Evolutionary conservation across 805 yeast species (phyloP), one percentile per base, ranked within the genome.

Genomic region (Wickerhamiella kazuoi): DNA sequence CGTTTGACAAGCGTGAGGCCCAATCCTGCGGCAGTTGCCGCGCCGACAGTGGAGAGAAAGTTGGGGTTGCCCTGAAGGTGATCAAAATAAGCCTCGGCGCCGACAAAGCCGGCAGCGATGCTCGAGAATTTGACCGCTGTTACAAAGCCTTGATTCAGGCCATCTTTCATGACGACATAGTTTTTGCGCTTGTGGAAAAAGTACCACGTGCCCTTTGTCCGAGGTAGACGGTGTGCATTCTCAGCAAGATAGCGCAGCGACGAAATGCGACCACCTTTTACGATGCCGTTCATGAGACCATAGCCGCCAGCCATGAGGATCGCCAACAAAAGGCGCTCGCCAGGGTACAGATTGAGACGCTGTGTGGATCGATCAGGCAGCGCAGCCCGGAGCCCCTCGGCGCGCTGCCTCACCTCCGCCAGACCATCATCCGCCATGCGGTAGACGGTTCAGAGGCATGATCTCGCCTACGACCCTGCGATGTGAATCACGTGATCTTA

Each of bases 101-200:
- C 71, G 48, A 80, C 74, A 45, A 72, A 67, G 4, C 64, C 49
- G 0, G 68, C 60, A 2, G 73, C 68, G 2, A 71, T 62, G 0
- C 54, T 34, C 1, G 72, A 60, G 38, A 65, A 61, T 48, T 64
- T 68, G 15, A 48, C 45, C 39, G 64, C 68, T 8, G 61, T 61
- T 29, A 50, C 54, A n/a, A 67, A 47, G 0, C 77, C 84, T 6
- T 47, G 39, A 16, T 59, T 60, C 45, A 72, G 57, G 1, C 80
- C 81, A 21, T 63, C 62, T 41, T 69, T 63, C 28, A 78, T 56
- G 57, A 81, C 72, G 23, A 77, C 79, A 55, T 79, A 79, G 56
- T 79, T 78, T 60, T 80, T 82, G 45, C 82, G 67, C 57, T 79
- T 81, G 57, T 82, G 90, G 57, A 82, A 82, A 53, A 76, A 78